Percentiles rank a stretch among this genome's conserved stretches.
phyloP scores from a whole-genome alignment of 2,329 filamentous ascomycete species.

The Xylariaceae sp. region DNA sequence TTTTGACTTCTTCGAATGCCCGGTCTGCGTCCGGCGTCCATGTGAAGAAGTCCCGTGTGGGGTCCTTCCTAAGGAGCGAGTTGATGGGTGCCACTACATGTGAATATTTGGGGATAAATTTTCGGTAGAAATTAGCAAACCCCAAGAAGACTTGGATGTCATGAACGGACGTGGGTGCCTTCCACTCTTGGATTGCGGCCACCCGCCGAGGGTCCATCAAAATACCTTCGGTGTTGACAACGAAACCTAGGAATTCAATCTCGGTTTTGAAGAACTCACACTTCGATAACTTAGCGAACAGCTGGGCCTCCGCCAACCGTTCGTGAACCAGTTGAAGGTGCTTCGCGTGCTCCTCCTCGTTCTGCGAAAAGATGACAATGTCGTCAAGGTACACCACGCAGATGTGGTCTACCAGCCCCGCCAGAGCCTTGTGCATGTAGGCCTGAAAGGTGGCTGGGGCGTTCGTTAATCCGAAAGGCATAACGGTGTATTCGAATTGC shows the following conservation, averaged over 20 bases:
- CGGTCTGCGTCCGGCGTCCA: neutral
- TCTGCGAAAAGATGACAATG: slow-evolving; percentile 26
- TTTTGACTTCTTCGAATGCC: neutral
- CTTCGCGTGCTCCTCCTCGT: slow-evolving; percentile 21
- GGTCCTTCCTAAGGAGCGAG: neutral
- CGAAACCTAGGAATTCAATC: slow-evolving; percentile 31
- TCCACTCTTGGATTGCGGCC: slow-evolving; percentile 23
- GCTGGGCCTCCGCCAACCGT: neutral
- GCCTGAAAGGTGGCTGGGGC: neutral
- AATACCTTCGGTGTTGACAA: slow-evolving; percentile 25
- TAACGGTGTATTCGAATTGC: slow-evolving; percentile 27
- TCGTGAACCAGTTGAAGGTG: slow-evolving; percentile 23
- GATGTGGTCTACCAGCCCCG: neutral
- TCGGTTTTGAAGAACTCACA: slow-evolving; percentile 28
- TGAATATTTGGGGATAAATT: neutral
- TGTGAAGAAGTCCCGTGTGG: neutral
- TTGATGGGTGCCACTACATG: neutral
- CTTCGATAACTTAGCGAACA: slow-evolving; percentile 25
- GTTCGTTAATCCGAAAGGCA: slow-evolving; percentile 21
- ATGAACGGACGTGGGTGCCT: slow-evolving; percentile 15
- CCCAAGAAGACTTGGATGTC: slow-evolving; percentile 29
- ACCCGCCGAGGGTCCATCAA: slow-evolving; percentile 26
- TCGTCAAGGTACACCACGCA: slow-evolving; percentile 24
- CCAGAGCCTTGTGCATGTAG: neutral
- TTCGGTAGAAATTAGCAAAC: slow-evolving; percentile 31